phyloP scores from a whole-genome alignment of 2,329 filamentous ascomycete species.

The Thyridium curvatum region DNA sequence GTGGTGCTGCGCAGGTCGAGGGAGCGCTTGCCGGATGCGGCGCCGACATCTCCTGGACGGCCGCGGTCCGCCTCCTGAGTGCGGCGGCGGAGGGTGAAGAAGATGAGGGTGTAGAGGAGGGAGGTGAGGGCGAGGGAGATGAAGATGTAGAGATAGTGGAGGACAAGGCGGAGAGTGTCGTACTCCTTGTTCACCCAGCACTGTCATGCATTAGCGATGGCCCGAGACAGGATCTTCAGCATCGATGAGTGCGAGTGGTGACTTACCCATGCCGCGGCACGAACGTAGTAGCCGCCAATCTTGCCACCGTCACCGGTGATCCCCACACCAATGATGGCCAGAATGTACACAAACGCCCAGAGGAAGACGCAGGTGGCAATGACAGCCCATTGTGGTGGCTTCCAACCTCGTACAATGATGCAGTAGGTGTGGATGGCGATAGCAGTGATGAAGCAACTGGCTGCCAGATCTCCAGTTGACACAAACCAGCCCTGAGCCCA shows the following conservation, averaged over 20 bases:
- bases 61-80: not conserved
- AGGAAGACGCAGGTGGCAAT: slow-evolving; percentile 30
- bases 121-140: slow-evolving; percentile 26
- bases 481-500: slow-evolving; percentile 50
- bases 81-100: slow-evolving; percentile 22
- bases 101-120: slow-evolving; percentile 28
- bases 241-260: no score
- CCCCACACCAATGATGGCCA: slow-evolving; percentile 32
- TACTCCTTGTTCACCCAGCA: slow-evolving; percentile 56
- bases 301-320: slow-evolving; percentile 16
- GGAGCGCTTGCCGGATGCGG: slow-evolving; percentile 1
- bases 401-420: slow-evolving; percentile 42
- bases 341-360: slow-evolving; percentile 44
- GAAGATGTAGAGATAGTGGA: slow-evolving; percentile 60
- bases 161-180: slow-evolving; percentile 44
- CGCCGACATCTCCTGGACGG: not conserved
- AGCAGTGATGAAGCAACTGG: slow-evolving; percentile 49
- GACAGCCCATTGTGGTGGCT: slow-evolving; percentile 36
- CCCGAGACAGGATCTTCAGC: no score
- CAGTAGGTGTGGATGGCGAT: slow-evolving; percentile 55
- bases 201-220: slow-evolving; percentile 18
- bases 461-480: slow-evolving; percentile 50
- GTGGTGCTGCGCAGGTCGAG: slow-evolving; percentile 2
- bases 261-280: slow-evolving; percentile 46
- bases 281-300: slow-evolving; percentile 36